A percentile compares a stretch with the other conserved stretches of the same genome.
Conservation (phyloP, 257 asterid genomes). For the Lithospermum erythrorhizon region DNA sequence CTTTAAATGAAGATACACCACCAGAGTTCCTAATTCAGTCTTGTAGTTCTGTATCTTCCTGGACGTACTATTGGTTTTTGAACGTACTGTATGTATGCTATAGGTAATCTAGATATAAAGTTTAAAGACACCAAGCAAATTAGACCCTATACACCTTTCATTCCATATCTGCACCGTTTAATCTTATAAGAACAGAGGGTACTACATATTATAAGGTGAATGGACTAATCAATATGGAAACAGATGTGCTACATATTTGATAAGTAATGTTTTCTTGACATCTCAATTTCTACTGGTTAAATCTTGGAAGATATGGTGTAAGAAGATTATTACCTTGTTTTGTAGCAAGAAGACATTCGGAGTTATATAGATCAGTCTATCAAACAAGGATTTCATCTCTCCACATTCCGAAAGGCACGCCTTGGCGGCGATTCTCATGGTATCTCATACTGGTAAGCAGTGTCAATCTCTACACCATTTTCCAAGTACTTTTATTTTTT, state of each 20-base stretch:
- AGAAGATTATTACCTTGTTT: slow-evolving; percentile 21
- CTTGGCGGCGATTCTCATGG: slow-evolving; percentile 94
- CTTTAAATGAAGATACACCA: not conserved
- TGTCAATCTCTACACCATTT: slow-evolving; percentile 3
- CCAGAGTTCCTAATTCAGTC: not conserved
- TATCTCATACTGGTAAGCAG: slow-evolving; percentile 74
- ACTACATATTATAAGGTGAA: not conserved
- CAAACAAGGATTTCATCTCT: slow-evolving; percentile 62
- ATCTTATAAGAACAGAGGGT: not conserved
- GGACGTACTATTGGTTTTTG: not conserved
- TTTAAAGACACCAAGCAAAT: not conserved
- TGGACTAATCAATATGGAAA: not conserved
- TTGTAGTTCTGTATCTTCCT: not conserved
- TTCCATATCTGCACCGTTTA: not conserved
- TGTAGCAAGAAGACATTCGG: slow-evolving; percentile 97
- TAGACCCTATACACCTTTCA: not conserved
- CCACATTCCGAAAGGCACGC: slow-evolving; percentile 79
- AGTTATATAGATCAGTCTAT: slow-evolving; percentile 66
- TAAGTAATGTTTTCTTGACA: not conserved
- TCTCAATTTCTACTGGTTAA: not conserved
- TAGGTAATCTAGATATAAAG: not conserved
- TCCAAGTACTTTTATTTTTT: not conserved
- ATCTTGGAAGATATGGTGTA: not conserved
- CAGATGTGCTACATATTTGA: not conserved
- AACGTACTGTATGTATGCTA: not conserved